A percentile compares a stretch with the other conserved stretches of the same genome.
Conservation (phyloP, 1,284 basidiomycete species). For the Puccinia horiana region DNA sequence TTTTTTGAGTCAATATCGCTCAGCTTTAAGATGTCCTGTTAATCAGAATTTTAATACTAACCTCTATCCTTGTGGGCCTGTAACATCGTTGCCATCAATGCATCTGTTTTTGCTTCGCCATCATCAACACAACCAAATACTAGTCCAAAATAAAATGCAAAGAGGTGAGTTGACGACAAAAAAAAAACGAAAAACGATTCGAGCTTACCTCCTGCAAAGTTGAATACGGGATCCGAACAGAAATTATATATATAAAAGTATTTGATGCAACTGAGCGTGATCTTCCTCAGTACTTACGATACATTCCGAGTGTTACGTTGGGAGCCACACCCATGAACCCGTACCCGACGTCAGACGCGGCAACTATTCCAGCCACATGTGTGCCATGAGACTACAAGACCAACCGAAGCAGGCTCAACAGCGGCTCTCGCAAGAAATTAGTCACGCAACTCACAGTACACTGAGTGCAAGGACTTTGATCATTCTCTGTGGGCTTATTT, state of each 20-base stretch:
- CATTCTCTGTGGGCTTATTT: background rate
- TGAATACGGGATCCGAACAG: background rate
- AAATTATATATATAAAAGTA: background rate
- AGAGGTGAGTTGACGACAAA: background rate
- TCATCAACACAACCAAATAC: background rate
- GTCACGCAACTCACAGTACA: conserved; percentile 6
- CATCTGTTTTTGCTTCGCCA: background rate
- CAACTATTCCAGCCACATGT: conserved; percentile 40
- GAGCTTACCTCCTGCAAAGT: conserved; percentile 1
- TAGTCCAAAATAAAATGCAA: background rate
- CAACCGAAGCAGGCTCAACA: too few relatives aligned
- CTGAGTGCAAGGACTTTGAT: conserved; percentile 12
- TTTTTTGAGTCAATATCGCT: too few relatives aligned
- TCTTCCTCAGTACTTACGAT: conserved; percentile 18
- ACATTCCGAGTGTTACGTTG: conserved; percentile 33
- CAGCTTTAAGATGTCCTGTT: too few relatives aligned
- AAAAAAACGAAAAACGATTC: too few relatives aligned
- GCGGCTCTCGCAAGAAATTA: background rate
- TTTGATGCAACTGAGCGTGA: background rate
- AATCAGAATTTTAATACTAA: background rate
- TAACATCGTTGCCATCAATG: conserved; percentile 16
- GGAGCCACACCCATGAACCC: conserved; percentile 39
- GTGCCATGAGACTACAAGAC: conserved; percentile 27
- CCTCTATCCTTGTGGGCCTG: conserved; percentile 40
- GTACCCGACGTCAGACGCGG: conserved; percentile 9